phyloP scores from a whole-genome alignment of 768 basidiomycete species.

The Tulasnella calospora region DNA sequence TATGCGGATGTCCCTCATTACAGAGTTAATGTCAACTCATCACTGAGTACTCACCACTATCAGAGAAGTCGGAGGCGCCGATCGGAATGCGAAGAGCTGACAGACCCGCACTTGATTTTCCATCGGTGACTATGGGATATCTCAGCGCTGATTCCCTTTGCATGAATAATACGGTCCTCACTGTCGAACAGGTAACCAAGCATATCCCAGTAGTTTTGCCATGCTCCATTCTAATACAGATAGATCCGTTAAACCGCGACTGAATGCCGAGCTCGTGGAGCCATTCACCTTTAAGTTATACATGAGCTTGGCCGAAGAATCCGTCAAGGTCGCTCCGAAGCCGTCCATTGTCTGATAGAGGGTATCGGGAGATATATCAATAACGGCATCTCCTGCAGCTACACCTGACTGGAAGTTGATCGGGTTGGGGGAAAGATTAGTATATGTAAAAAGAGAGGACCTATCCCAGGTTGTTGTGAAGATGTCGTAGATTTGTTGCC shows the following conservation, averaged over 20 bases:
- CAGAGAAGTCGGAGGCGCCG: constrained; percentile 71
- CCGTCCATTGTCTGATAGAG: constrained; percentile 27
- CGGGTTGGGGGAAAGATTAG: neutral
- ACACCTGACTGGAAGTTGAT: constrained; percentile 21
- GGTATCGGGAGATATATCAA: constrained; percentile 14
- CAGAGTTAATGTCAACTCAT: neutral
- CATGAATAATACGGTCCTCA: constrained; percentile 28
- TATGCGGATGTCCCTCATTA: constrained; percentile 10
- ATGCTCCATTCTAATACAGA: constrained; percentile 44
- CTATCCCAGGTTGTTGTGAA: constrained; percentile 24
- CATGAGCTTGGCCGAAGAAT: constrained; percentile 14
- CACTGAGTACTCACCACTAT: constrained; percentile 39
- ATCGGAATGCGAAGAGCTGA: constrained; percentile 54
- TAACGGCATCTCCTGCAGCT: constrained; percentile 18
- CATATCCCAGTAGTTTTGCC: constrained; percentile 54
- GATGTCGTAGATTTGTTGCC: neutral
- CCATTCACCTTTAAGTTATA: constrained; percentile 5
- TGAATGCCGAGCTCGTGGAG: too few relatives aligned
- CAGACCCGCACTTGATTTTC: constrained; percentile 57
- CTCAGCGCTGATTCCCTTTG: neutral
- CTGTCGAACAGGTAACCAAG: constrained; percentile 55
- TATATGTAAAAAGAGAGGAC: constrained; percentile 18
- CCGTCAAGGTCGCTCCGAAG: constrained; percentile 26
- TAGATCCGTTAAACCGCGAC: neutral
- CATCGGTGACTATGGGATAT: constrained; percentile 47